Evolutionary conservation across 2,329 filamentous ascomycete species (phyloP).

Genomic region (Alternaria triticimaculans): DNA sequence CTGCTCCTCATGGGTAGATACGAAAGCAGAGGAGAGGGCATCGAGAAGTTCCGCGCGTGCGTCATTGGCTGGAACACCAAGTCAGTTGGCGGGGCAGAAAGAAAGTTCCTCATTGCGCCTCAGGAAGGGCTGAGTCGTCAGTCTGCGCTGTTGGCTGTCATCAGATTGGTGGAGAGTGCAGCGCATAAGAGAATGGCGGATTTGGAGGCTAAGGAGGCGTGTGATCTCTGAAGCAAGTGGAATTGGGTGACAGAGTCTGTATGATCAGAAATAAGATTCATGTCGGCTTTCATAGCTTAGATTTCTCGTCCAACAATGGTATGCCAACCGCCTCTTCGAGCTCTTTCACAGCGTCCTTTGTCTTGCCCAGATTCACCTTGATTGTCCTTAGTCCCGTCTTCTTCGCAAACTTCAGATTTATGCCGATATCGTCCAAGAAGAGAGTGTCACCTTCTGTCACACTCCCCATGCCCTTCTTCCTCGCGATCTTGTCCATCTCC

Average conservation of each 20-base stretch:
- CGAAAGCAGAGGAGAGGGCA: not conserved
- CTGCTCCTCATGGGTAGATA: not conserved
- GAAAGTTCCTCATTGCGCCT: not conserved
- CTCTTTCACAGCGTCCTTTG: conserved; percentile 80
- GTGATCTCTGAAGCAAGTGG: not conserved
- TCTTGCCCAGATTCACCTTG: conserved; percentile 80
- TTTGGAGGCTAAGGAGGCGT: not conserved
- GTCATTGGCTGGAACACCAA: not conserved
- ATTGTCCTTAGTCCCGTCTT: conserved; percentile 79
- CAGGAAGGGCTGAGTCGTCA: not conserved
- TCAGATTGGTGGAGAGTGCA: not conserved
- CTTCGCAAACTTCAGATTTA: conserved; percentile 84
- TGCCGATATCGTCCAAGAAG: conserved; percentile 93
- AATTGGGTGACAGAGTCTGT: rapidly evolving
- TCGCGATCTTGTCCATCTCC: conserved; percentile 69
- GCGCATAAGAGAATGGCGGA: not conserved
- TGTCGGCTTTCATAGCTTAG: conserved; percentile 28
- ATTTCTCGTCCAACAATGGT: conserved; percentile 59
- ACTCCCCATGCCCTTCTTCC: conserved; percentile 58
- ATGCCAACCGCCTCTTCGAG: conserved; percentile 79
- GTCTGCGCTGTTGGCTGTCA: not conserved
- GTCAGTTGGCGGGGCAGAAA: not conserved
- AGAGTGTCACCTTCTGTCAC: conserved; percentile 73
- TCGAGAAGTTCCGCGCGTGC: not conserved
- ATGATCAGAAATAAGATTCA: not conserved